Percentiles rank a stretch among this genome's conserved stretches.
Conservation (phyloP, 2,329 filamentous ascomycete genomes). For the Calonectria crousiana region DNA sequence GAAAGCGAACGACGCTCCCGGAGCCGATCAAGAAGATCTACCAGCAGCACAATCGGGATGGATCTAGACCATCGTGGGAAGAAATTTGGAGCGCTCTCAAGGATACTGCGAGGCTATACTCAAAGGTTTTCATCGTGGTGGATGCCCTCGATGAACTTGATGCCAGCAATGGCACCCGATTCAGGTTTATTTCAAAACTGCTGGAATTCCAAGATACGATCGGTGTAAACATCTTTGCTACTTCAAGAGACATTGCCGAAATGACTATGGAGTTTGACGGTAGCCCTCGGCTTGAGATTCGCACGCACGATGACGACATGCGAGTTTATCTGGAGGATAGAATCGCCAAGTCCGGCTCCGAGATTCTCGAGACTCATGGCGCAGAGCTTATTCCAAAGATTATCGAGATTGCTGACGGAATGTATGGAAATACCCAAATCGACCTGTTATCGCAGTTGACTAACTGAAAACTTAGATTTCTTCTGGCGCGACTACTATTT, state of each 20-base stretch:
- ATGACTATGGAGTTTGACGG: not conserved
- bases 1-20: not conserved
- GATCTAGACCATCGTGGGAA: not conserved
- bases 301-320: not conserved
- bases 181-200: not conserved
- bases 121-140: not conserved
- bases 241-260: not conserved
- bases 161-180: not conserved
- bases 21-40: not conserved
- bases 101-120: not conserved
- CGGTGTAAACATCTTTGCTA: not conserved
- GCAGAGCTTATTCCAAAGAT: not conserved
- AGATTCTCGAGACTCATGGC: not conserved
- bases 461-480: not conserved
- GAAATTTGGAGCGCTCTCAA: not conserved
- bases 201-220: not conserved
- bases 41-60: not conserved
- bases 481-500: not conserved
- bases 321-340: not conserved
- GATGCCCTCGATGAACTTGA: constrained; percentile 1
- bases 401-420: not conserved
- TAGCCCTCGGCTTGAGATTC: not conserved
- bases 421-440: not conserved
- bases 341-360: not conserved
- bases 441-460: not conserved